phyloP scores from a whole-genome alignment of 148 eudicot genomes.

The Camellia sinensis region DNA sequence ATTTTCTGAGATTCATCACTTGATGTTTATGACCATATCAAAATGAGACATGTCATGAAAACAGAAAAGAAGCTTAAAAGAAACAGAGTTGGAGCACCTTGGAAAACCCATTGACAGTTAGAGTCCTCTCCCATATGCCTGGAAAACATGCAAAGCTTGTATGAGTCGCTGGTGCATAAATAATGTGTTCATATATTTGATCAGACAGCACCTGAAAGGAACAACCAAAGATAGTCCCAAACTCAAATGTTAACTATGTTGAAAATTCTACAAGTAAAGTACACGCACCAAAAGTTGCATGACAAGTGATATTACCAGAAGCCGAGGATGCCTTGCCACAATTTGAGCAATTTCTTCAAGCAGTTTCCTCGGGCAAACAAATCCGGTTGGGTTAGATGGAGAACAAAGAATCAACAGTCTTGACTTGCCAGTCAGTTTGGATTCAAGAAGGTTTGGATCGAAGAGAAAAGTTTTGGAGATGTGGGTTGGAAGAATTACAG shows the following conservation, averaged over 20 bases:
- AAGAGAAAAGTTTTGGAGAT: constrained; percentile 76
- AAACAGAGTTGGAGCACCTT: constrained; percentile 48
- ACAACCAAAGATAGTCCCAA: constrained; percentile 4
- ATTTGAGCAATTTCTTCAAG: constrained; percentile 82
- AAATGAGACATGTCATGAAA: neutral
- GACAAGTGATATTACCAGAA: constrained; percentile 47
- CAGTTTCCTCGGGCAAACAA: constrained; percentile 73
- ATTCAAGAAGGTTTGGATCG: constrained; percentile 79
- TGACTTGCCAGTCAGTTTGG: constrained; percentile 76
- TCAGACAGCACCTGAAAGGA: constrained; percentile 76
- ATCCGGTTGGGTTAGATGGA: constrained; percentile 94
- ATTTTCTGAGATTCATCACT: neutral
- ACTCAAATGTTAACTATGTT: neutral
- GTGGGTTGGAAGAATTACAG: constrained; percentile 76
- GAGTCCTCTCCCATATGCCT: constrained; percentile 97
- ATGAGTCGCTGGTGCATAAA: constrained; percentile 89
- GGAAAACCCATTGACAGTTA: constrained; percentile 94
- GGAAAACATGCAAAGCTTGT: constrained; percentile 98
- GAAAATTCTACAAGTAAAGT: neutral
- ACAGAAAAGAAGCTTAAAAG: neutral
- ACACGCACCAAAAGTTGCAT: neutral
- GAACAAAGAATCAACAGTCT: constrained; percentile 89
- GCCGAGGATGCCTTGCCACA: constrained; percentile 82
- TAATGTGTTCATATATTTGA: constrained; percentile 94
- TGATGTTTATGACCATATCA: neutral